A percentile compares a stretch with the other conserved stretches of the same genome.
These are phyloP conservation scores for Trametes sanguinea DNA, from an alignment of 768 basidiomycete species.

Conservation along the genomic window DNA sequence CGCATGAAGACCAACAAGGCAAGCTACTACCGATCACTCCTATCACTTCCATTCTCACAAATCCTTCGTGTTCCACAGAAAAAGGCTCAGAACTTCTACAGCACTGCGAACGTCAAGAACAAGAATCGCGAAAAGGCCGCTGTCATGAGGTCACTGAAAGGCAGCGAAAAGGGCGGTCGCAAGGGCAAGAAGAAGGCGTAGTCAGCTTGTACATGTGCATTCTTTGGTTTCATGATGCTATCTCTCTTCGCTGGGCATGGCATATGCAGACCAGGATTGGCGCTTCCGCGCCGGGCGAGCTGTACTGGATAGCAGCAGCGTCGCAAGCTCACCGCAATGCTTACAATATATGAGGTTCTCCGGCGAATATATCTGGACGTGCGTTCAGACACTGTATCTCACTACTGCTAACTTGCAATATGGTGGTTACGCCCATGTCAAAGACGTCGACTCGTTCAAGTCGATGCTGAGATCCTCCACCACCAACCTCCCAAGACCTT, in stretches of 20 bases:
- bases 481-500: conserved; percentile 44
- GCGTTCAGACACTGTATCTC: too few species aligned
- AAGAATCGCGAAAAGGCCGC: conserved; percentile 71
- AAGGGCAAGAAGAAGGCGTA: conserved; percentile 11
- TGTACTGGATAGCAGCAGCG: too few species aligned
- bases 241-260: too few species aligned
- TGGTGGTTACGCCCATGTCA: conserved; percentile 39
- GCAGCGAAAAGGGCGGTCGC: conserved; percentile 19
- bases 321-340: too few species aligned
- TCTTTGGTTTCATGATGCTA: not conserved
- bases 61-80: conserved; percentile 47
- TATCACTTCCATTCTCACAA: not conserved
- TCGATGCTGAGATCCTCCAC: conserved; percentile 41
- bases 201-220: not conserved
- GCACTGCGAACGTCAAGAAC: conserved; percentile 83
- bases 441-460: conserved; percentile 42
- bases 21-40: conserved; percentile 12
- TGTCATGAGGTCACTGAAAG: conserved; percentile 46
- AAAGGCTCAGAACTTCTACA: conserved; percentile 90
- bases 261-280: too few species aligned
- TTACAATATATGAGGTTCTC: too few species aligned
- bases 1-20: conserved; percentile 97
- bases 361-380: too few species aligned
- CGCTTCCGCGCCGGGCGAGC: too few species aligned
- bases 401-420: not conserved